These are phyloP conservation scores for Aspergillus fumigatiaffinis DNA, from an alignment of 2,329 filamentous ascomycete species.

Conservation along the genomic window DNA sequence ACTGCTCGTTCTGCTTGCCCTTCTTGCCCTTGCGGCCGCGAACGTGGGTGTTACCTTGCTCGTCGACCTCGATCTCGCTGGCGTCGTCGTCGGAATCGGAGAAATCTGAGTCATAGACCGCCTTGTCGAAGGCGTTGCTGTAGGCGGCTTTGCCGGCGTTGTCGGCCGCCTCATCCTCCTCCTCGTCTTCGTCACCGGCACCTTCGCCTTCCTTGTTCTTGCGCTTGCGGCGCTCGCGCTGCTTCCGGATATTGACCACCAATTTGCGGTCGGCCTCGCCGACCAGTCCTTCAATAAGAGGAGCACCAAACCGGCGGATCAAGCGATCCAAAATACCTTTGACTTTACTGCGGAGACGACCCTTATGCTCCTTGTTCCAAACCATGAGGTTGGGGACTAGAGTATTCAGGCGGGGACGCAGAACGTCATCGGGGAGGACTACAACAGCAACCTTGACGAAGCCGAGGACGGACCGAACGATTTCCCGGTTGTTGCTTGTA, in stretches of 20 bases:
- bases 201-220: constrained; percentile 69
- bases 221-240: constrained; percentile 82
- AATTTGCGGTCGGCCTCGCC: constrained; percentile 86
- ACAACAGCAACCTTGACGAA: constrained; percentile 97
- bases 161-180: constrained; percentile 38
- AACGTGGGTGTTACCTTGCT: constrained; percentile 29
- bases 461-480: constrained; percentile 88
- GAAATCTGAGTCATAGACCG: constrained; percentile 77
- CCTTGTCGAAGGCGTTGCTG: constrained; percentile 91
- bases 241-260: constrained; percentile 91
- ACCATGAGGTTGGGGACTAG: constrained; percentile 88
- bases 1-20: constrained; percentile 56
- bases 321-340: constrained; percentile 97
- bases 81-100: constrained; percentile 60
- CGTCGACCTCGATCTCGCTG: constrained; percentile 41
- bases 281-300: constrained; percentile 72
- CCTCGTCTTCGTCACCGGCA: constrained; percentile 55
- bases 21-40: constrained; percentile 44
- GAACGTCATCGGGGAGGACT: constrained; percentile 71
- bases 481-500: constrained; percentile 93
- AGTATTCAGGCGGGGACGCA: constrained; percentile 70
- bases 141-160: constrained; percentile 46
- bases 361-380: constrained; percentile 98
- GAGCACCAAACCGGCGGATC: constrained; percentile 83
- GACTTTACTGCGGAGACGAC: constrained; percentile 92